Evolutionary conservation across 2,329 filamentous ascomycete genomes (phyloP).

Genomic region (Rutstroemia sp.): DNA sequence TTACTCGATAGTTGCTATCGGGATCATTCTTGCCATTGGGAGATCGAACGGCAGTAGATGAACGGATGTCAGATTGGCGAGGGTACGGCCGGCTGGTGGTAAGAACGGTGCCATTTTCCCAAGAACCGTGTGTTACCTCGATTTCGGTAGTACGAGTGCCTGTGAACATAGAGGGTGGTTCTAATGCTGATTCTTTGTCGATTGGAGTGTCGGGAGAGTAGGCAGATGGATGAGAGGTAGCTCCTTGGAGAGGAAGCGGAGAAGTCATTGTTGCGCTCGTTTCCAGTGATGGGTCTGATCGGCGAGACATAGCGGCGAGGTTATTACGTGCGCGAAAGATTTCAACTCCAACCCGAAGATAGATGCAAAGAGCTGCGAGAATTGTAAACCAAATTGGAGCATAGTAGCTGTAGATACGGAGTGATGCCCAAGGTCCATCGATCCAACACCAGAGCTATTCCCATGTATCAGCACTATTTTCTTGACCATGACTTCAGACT

Average conservation of each 20-base stretch:
- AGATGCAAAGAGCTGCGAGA: constrained; percentile 54
- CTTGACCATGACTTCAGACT: no score
- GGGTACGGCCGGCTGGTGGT: background rate
- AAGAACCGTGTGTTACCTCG: constrained; percentile 14
- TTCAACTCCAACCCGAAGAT: constrained; percentile 54
- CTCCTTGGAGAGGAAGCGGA: background rate
- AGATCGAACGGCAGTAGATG: background rate
- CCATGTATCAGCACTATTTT: constrained; percentile 46
- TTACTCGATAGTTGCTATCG: constrained; percentile 12
- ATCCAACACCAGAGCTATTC: constrained; percentile 75
- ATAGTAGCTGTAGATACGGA: constrained; percentile 71
- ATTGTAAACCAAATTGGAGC: constrained; percentile 62
- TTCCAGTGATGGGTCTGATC: background rate
- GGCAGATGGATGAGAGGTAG: background rate
- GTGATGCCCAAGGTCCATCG: constrained; percentile 54
- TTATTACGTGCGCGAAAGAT: constrained; percentile 55
- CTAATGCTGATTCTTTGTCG: background rate
- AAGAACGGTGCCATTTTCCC: background rate
- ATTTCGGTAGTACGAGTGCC: constrained; percentile 21
- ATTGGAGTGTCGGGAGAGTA: background rate
- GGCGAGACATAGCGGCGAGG: background rate
- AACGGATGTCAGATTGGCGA: background rate
- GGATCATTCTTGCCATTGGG: background rate
- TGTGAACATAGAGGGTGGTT: constrained; percentile 1
- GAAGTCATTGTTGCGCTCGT: constrained; percentile 30